A percentile compares a stretch with the other conserved stretches of the same genome.
Evolutionary conservation across 192 early-diverging fungal species (phyloP).

Genomic region (Backusella morwellensis): DNA sequence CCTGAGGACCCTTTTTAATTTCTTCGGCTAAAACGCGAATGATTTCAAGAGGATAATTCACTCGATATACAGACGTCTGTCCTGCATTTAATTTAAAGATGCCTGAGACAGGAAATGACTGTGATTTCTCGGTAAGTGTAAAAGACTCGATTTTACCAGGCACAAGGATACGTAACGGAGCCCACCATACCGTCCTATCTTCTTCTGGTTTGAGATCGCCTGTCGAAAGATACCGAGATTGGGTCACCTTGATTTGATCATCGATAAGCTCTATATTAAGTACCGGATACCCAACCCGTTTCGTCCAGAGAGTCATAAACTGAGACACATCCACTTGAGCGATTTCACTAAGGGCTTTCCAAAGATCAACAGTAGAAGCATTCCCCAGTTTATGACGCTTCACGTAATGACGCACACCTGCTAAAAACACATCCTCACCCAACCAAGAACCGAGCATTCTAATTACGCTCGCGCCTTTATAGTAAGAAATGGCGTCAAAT

Average conservation of each 20-base stretch:
- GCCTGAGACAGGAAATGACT: slow-evolving; percentile 37
- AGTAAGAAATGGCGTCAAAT: slow-evolving; percentile 91
- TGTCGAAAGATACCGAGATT: slow-evolving; percentile 83
- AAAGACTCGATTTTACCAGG: slow-evolving; percentile 29
- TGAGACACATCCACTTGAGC: slow-evolving; percentile 81
- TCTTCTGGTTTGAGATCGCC: slow-evolving; percentile 78
- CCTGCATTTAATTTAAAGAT: slow-evolving; percentile 87
- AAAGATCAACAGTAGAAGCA: slow-evolving; percentile 86
- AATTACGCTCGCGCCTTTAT: slow-evolving; percentile 92
- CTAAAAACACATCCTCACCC: slow-evolving; percentile 67
- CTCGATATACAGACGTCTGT: slow-evolving; percentile 84
- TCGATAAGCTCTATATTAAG: slow-evolving; percentile 63
- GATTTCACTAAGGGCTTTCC: slow-evolving; percentile 75
- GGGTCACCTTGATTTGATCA: slow-evolving; percentile 61
- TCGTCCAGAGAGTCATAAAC: slow-evolving; percentile 93
- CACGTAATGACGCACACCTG: slow-evolving; percentile 73
- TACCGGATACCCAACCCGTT: slow-evolving; percentile 83
- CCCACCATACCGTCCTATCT: slow-evolving; percentile 80
- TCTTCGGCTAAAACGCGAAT: slow-evolving; percentile 52
- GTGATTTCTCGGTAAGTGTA: slow-evolving; percentile 37
- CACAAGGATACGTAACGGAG: slow-evolving; percentile 69
- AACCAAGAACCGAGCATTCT: slow-evolving; percentile 86
- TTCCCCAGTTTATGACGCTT: slow-evolving; percentile 83
- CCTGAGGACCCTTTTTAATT: slow-evolving; percentile 44
- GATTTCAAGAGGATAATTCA: slow-evolving; percentile 64